Evolutionary conservation across 345 rosid genomes (phyloP), one percentile per base, ranked within the genome.

Genomic region (Barbarea vulgaris): DNA sequence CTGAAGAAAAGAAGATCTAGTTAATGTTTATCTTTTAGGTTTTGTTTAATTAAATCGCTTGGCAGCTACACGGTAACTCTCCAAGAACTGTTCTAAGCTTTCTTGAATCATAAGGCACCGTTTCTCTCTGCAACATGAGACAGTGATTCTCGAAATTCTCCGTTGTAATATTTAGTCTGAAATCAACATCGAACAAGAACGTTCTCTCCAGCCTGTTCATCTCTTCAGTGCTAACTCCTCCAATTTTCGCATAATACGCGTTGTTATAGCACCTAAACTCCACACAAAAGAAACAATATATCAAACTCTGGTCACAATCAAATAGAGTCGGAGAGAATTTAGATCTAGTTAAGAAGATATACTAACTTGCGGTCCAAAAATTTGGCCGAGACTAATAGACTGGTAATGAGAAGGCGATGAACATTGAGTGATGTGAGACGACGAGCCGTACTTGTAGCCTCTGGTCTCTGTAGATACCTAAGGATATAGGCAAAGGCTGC

Each of bases 331-430:
- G 21, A 67, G 39, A 51, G 1, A 18, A 31, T 78, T 52, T 58
- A 73, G 31, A 53, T 42, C 33, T 44, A 55, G 13, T 51, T 22
- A 52, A 27, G 30, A 27, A 57, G 52, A 52, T 25, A 52, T 25
- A 73, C 80, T 83, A 48, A 83, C 86, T 65, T 63, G 48, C 81
- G 77, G 10, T 83, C 83, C 79, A 78, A 60, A 65, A 83, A 76
- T 64, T 83, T 83, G 58, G 83, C 79, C 18, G 86, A 82, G 3
- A 81, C 55, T 74, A 83, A 61, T 7, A 81, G 48, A 79, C 81
- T 79, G 1, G 86, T 79, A 44, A 83, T 79, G 53, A 83, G 75
- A 56, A 83, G 84, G 21, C 86, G 84, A 63, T 83, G 86, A 37
- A 73, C 67, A 39, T 81, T 83, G 73, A 83, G 81, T 30, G 77